Conservation (phyloP, 148 eudicot species). For the Dysphania ambrosioides region DNA sequence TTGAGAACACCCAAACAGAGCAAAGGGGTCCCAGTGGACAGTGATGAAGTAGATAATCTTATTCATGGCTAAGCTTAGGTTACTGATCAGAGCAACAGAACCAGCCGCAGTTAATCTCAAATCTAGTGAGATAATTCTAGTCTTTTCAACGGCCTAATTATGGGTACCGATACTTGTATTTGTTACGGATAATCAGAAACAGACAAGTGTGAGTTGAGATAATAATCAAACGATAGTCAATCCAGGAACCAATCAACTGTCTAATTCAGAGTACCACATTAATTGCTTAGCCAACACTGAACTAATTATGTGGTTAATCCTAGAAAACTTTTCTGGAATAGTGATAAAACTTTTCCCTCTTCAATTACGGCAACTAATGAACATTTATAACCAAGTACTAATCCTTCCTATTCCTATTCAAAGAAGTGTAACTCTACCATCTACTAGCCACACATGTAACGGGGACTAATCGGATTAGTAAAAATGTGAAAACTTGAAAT, state of each 20-base stretch:
- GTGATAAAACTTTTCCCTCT: too few species aligned
- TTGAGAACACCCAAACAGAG: not conserved
- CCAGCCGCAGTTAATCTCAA: not conserved
- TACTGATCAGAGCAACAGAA: not conserved
- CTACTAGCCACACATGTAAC: too few species aligned
- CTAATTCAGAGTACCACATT: not conserved
- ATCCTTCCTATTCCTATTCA: too few species aligned
- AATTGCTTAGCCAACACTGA: not conserved
- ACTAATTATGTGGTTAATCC: not conserved
- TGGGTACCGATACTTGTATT: too few species aligned
- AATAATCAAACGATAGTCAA: not conserved
- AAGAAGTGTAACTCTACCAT: too few species aligned
- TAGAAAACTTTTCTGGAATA: not conserved
- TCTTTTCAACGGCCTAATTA: not conserved
- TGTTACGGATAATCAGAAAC: not conserved
- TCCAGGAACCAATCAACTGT: not conserved
- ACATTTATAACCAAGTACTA: too few species aligned
- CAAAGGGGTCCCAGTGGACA: conserved; percentile 6
- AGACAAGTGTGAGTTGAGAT: not conserved
- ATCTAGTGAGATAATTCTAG: not conserved
- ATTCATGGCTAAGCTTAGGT: not conserved
- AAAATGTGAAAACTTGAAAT: too few species aligned
- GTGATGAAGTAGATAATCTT: not conserved
- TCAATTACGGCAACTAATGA: not conserved
- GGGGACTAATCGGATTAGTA: too few species aligned